Evolutionary conservation across 1,284 basidiomycete genomes (phyloP).

Genomic region (Cerioporus squamosus): DNA sequence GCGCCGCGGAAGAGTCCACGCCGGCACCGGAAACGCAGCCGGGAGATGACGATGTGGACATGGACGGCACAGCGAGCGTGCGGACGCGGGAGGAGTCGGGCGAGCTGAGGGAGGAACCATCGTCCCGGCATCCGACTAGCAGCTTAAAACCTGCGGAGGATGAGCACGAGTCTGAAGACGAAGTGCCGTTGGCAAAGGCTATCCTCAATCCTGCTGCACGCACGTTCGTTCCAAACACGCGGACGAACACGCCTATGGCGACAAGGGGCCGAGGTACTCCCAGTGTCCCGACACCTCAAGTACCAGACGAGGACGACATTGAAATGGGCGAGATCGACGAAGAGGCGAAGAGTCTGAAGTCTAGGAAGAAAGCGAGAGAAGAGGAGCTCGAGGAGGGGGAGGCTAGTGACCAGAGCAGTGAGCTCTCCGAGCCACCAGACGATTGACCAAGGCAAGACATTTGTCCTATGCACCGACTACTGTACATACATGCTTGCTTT

Average conservation of each 20-base stretch:
- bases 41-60: slow-evolving; percentile 42
- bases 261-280: slow-evolving; percentile 31
- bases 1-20: slow-evolving; percentile 46
- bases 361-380: slow-evolving; percentile 51
- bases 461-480: neutral
- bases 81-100: slow-evolving; percentile 37
- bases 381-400: slow-evolving; percentile 86
- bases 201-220: slow-evolving; percentile 39
- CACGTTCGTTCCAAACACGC: slow-evolving; percentile 38
- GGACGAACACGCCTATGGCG: slow-evolving; percentile 30
- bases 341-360: slow-evolving; percentile 52
- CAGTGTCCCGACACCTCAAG: slow-evolving; percentile 18
- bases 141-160: slow-evolving; percentile 39
- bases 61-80: slow-evolving; percentile 33
- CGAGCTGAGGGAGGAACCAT: slow-evolving; percentile 37
- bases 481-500: slow-evolving; percentile 12
- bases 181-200: slow-evolving; percentile 36
- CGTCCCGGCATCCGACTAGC: slow-evolving; percentile 12
- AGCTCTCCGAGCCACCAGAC: slow-evolving; percentile 73
- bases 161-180: slow-evolving; percentile 38
- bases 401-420: slow-evolving; percentile 77
- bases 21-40: slow-evolving; percentile 51
- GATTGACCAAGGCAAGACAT: slow-evolving; percentile 35
- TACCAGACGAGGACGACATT: slow-evolving; percentile 64
- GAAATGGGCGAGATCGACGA: slow-evolving; percentile 88